Percentiles rank a stretch among this genome's conserved stretches.
Conservation (phyloP, 257 asterid species). For the Fraxinus americana region DNA sequence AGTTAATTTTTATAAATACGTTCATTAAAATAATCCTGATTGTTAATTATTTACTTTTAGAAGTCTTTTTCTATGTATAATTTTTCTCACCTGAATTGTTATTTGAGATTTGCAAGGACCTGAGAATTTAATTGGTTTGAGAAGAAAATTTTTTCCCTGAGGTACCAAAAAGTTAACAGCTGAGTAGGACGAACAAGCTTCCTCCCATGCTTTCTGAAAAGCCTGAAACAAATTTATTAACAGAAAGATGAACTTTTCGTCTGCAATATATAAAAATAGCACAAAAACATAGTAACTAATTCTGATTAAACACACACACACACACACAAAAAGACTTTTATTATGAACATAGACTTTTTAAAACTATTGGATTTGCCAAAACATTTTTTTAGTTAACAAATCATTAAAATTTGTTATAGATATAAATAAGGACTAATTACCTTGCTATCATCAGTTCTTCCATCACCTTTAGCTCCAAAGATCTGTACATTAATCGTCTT, state of each 20-base stretch:
- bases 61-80: neutral
- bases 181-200: constrained; percentile 50
- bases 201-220: constrained; percentile 51
- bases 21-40: neutral
- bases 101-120: constrained; percentile 65
- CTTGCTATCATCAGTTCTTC: constrained; percentile 53
- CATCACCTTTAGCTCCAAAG: constrained; percentile 71
- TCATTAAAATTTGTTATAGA: neutral
- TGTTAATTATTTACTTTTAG: neutral
- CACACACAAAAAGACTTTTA: too few species aligned
- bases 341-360: neutral
- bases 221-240: constrained; percentile 40
- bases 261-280: neutral
- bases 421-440: constrained; percentile 24
- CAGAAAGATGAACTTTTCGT: neutral
- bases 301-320: neutral
- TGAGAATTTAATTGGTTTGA: constrained; percentile 50
- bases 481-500: constrained; percentile 40
- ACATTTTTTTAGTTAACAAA: neutral
- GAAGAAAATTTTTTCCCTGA: constrained; percentile 34
- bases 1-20: neutral
- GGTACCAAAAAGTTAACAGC: constrained; percentile 45
- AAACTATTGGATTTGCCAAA: too few species aligned
- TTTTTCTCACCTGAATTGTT: constrained; percentile 47
- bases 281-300: neutral